These are phyloP conservation scores for Lentinus polychrous DNA, from an alignment of 1,284 basidiomycete species.

Conservation along the genomic window DNA sequence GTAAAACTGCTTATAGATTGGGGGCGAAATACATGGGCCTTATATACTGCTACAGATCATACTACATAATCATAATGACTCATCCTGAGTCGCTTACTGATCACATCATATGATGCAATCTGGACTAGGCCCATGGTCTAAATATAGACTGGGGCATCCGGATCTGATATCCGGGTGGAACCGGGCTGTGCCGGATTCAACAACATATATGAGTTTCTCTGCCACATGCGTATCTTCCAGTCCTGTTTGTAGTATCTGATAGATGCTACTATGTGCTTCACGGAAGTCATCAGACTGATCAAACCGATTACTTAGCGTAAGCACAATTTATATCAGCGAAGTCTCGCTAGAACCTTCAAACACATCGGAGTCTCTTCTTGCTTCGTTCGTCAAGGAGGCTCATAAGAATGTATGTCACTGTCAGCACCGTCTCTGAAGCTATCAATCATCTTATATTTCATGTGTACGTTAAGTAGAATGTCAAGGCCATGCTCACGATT, in stretches of 20 bases:
- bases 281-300: slow-evolving; percentile 23
- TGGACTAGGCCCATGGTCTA: no score
- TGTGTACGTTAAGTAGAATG: slow-evolving; percentile 31
- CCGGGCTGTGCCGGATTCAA: no score
- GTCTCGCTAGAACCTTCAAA: slow-evolving; percentile 38
- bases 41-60: no score
- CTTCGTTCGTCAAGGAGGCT: slow-evolving; percentile 48
- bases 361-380: slow-evolving; percentile 32
- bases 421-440: slow-evolving; percentile 5
- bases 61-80: no score
- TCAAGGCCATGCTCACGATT: slow-evolving; percentile 72
- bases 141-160: no score
- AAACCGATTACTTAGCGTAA: slow-evolving; percentile 23
- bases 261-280: slow-evolving; percentile 38
- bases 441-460: slow-evolving; percentile 6
- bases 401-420: slow-evolving; percentile 40
- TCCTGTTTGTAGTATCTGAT: no score
- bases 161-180: no score
- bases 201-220: slow-evolving; percentile 45
- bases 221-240: slow-evolving; percentile 45
- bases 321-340: slow-evolving; percentile 37
- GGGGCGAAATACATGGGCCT: no score
- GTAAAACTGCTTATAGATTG: no score
- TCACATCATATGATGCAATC: no score
- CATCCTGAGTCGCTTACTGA: no score